Evolutionary conservation across 495 filamentous ascomycete genomes (phyloP), one percentile per base, ranked within the genome.

Genomic region (Penicillium canescens): DNA sequence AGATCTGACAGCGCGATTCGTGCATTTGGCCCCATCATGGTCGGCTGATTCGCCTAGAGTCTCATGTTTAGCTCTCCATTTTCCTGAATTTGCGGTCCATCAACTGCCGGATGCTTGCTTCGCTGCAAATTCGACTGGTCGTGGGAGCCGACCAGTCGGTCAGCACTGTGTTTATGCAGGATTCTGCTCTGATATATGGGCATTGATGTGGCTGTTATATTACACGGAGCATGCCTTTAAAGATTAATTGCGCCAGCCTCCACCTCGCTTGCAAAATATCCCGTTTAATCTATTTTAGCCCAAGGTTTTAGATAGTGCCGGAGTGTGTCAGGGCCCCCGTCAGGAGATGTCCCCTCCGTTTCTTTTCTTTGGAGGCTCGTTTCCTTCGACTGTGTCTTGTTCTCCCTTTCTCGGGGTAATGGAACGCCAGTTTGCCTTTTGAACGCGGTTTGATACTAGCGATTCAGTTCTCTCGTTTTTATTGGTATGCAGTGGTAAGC

Each of bases 401-500:
- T 54, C 18, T 52, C 26, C 23, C 28, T 11, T 55, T 26, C n/a
- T 55, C 31, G 28, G 20, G 39, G 36, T 41, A 45, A 28, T 43
- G 21, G 3, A 14, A 24, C 37, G 16, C 14, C 18, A 31, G 28
- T 14, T 36, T 36, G 8, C 13, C n/a, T 34, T 55, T 63, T 56
- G 50, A 52, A 57, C 56, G 50, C 62, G 50, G 65, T 68, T 68
- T 66, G 65, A 68, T 60, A 68, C 57, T 53, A 50, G 55, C 53
- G 46, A 41, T 59, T 41, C 44, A 16, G 36, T 54, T 50, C 54
- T 57, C 44, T 64, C 53, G 42, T 66, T 63, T 42, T 52, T 43
- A 41, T 46, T 36, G 24, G 53, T 52, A 23, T 48, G 23, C 23
- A 33, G 36, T 50, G 40, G 56, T 63, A 54, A 51, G 56, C 31